Conservation (phyloP, 129 eudicot genomes). For the Pseudognaphalium luteoalbum region DNA sequence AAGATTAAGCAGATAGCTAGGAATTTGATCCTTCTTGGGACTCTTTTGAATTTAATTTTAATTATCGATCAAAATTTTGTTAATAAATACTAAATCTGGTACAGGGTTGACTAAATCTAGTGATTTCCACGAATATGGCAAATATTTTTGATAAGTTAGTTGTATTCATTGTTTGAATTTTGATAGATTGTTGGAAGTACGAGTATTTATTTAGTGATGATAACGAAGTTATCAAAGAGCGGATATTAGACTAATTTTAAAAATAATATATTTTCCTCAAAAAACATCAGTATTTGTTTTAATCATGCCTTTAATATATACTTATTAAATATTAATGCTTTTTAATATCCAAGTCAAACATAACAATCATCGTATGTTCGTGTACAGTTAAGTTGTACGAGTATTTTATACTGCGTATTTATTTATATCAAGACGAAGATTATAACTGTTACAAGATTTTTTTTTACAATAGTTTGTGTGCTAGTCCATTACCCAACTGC, state of each 20-base stretch:
- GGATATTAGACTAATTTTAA: neutral
- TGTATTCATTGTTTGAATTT: slow-evolving; percentile 22
- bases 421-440: too few relatives aligned
- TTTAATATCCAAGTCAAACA: too few relatives aligned
- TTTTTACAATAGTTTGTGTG: neutral
- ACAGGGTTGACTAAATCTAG: neutral
- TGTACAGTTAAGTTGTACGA: too few relatives aligned
- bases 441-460: too few relatives aligned
- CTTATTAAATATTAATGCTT: too few relatives aligned
- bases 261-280: too few relatives aligned
- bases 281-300: too few relatives aligned
- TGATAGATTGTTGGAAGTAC: neutral
- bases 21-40: slow-evolving; percentile 1
- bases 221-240: neutral
- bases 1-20: neutral
- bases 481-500: neutral
- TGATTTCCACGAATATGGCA: neutral
- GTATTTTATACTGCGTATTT: too few relatives aligned
- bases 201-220: neutral
- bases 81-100: neutral
- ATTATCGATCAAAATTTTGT: neutral
- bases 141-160: slow-evolving; percentile 9
- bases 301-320: too few relatives aligned
- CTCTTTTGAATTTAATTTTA: neutral
- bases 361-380: too few relatives aligned